These are phyloP conservation scores for Phlebiopsis flavidoalba DNA, from an alignment of 768 basidiomycete genomes.

Conservation along the genomic window DNA sequence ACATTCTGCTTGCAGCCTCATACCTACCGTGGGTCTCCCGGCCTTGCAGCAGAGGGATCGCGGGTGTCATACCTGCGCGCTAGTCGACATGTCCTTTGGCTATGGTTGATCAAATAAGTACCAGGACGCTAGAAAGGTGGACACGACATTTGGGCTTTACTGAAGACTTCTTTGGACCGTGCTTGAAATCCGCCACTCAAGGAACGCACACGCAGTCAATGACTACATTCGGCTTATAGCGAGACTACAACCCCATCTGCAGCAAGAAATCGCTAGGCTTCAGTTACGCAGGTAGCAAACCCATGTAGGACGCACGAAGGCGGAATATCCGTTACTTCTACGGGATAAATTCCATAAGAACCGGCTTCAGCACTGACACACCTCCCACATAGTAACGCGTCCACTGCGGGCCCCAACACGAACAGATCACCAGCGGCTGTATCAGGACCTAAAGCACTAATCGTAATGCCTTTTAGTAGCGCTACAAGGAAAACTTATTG, in stretches of 20 bases:
- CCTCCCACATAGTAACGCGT: slow-evolving; percentile 93
- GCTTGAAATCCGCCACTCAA: slow-evolving; percentile 52
- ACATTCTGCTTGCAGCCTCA: slow-evolving; percentile 23
- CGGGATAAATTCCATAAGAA: too few relatives aligned
- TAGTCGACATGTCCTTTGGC: slow-evolving; percentile 29
- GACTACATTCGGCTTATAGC: slow-evolving; percentile 90
- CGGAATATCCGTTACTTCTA: too few relatives aligned
- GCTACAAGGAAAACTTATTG: background rate
- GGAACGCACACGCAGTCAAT: slow-evolving; percentile 91
- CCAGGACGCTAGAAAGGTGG: too few relatives aligned
- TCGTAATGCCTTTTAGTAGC: background rate
- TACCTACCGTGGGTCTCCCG: slow-evolving; percentile 31
- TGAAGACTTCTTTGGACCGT: slow-evolving; percentile 53
- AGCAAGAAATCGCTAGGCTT: too few relatives aligned
- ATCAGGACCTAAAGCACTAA: slow-evolving; percentile 89
- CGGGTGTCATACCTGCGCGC: slow-evolving; percentile 49
- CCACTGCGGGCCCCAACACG: slow-evolving; percentile 88
- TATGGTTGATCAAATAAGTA: too few relatives aligned
- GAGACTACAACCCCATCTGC: slow-evolving; percentile 92
- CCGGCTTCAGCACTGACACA: slow-evolving; percentile 91
- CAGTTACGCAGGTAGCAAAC: too few relatives aligned
- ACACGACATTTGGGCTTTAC: slow-evolving; percentile 37
- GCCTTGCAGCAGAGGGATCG: slow-evolving; percentile 70
- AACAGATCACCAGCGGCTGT: slow-evolving; percentile 94
- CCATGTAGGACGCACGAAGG: too few relatives aligned